A percentile compares a stretch with the other conserved stretches of the same genome.
phyloP scores from a whole-genome alignment of 495 filamentous ascomycete genomes.

The Aspergillus affinis region DNA sequence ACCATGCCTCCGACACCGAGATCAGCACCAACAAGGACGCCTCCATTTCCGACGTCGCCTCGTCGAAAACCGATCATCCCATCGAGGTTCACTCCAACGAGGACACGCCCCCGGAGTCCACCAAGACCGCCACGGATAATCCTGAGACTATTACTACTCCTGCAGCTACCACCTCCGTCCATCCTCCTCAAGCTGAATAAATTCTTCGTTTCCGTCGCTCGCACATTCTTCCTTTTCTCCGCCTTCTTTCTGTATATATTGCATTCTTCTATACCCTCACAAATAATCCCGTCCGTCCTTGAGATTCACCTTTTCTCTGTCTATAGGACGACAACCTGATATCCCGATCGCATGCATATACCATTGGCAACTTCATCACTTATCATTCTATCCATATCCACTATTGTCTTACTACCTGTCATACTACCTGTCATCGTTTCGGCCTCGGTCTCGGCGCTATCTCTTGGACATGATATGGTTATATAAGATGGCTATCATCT shows the following conservation, averaged over 20 bases:
- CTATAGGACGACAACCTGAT: too few relatives aligned
- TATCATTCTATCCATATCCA: background rate
- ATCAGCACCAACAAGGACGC: conserved; percentile 9
- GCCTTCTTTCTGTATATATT: background rate
- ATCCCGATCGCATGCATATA: background rate
- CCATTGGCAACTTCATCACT: background rate
- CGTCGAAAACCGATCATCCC: conserved; percentile 1
- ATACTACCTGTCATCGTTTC: background rate
- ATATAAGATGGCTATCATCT: too few relatives aligned
- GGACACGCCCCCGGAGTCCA: background rate
- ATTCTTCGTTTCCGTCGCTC: background rate
- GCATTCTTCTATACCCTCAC: background rate
- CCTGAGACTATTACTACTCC: background rate
- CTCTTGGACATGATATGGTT: background rate
- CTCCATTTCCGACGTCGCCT: background rate
- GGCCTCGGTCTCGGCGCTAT: background rate
- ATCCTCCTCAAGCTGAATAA: background rate
- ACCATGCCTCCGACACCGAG: conserved; percentile 16
- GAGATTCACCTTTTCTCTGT: too few relatives aligned
- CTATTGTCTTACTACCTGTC: background rate
- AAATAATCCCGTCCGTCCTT: background rate
- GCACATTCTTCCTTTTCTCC: background rate
- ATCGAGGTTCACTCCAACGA: background rate
- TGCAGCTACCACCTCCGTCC: background rate
- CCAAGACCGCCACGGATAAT: conserved; percentile 10